A percentile compares a stretch with the other conserved stretches of the same genome.
phyloP scores from a whole-genome alignment of 73 alveolate genomes.

The Tetrahymena borealis region DNA sequence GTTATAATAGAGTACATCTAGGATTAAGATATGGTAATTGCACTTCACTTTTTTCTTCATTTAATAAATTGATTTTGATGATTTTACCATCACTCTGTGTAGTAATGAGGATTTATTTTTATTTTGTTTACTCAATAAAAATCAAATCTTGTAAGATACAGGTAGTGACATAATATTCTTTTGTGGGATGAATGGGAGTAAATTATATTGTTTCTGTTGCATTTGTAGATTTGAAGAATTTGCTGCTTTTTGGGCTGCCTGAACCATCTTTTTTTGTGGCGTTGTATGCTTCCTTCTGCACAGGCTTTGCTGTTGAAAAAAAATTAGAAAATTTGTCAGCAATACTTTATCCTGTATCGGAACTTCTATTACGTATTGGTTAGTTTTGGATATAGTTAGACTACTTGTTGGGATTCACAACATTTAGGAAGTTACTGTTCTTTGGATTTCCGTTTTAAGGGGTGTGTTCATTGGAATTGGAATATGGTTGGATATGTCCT shows the following conservation, averaged over 20 bases:
- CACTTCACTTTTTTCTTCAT: constrained; percentile 1
- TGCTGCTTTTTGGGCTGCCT: neutral
- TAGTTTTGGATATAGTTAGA: neutral
- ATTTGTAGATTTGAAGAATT: neutral
- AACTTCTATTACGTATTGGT: neutral
- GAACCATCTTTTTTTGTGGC: neutral
- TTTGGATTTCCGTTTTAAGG: neutral
- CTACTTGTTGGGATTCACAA: neutral
- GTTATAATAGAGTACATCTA: neutral
- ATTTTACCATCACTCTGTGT: neutral
- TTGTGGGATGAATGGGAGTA: neutral
- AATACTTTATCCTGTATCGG: neutral
- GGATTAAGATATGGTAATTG: neutral
- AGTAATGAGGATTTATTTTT: neutral
- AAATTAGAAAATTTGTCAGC: neutral
- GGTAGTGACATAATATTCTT: neutral
- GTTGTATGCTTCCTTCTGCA: neutral
- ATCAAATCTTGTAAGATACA: neutral
- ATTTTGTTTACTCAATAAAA: neutral
- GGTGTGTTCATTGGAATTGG: neutral
- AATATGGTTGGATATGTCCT: neutral
- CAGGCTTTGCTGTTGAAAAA: neutral
- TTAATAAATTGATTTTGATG: neutral
- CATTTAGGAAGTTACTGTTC: neutral
- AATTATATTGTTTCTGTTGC: neutral